phyloP scores from a whole-genome alignment of 441 rosid species.

The Erodium trifolium region DNA sequence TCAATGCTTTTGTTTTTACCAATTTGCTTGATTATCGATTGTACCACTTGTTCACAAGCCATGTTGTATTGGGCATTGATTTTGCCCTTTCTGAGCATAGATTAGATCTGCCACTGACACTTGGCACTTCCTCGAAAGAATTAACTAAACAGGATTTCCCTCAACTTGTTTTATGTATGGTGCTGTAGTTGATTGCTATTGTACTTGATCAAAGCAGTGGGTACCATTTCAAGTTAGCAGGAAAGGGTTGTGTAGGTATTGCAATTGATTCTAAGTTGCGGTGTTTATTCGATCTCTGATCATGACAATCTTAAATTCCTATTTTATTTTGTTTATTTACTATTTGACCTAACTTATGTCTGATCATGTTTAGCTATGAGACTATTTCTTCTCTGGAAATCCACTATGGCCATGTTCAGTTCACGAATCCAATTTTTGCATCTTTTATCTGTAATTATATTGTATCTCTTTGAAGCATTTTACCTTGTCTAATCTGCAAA shows the following conservation, averaged over 20 bases:
- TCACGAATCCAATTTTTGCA: neutral
- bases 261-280: no score
- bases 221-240: no score
- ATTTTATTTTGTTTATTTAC: neutral
- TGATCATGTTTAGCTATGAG: neutral
- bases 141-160: neutral
- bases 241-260: no score
- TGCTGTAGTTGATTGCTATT: neutral
- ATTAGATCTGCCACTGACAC: neutral
- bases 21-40: no score
- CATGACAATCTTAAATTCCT: neutral
- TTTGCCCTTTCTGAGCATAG: neutral
- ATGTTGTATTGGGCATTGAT: neutral
- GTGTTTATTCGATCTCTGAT: neutral
- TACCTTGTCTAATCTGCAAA: neutral
- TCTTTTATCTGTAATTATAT: neutral
- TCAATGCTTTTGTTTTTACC: neutral
- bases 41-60: neutral
- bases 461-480: neutral
- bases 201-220: no score
- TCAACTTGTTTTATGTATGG: neutral
- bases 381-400: neutral
- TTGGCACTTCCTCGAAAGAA: neutral
- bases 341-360: neutral
- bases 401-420: neutral